phyloP scores from a whole-genome alignment of 108 stramenopile species.

The Epipyxis sp. region DNA sequence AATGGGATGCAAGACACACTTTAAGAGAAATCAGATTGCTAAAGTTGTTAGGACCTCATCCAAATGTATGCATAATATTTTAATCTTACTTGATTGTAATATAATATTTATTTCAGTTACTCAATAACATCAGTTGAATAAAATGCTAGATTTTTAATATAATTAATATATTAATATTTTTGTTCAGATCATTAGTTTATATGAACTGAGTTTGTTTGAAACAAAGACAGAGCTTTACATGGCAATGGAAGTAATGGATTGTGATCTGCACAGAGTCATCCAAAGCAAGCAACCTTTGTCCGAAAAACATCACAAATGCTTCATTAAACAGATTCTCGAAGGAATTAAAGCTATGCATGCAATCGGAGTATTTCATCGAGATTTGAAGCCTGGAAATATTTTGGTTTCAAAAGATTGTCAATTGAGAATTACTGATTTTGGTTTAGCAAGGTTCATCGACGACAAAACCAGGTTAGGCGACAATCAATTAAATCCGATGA shows the following conservation, averaged over 20 bases:
- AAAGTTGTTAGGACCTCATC: slow-evolving; percentile 31
- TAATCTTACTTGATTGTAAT: too few relatives aligned
- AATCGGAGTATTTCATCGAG: slow-evolving; percentile 35
- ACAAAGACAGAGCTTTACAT: slow-evolving; percentile 41
- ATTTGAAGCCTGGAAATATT: slow-evolving; percentile 32
- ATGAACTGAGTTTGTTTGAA: slow-evolving; percentile 4
- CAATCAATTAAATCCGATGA: slow-evolving; percentile 33
- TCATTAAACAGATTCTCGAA: slow-evolving; percentile 43
- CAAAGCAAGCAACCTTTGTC: slow-evolving; percentile 28
- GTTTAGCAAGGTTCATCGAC: slow-evolving; percentile 51
- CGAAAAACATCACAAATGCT: slow-evolving; percentile 45
- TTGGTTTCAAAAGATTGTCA: slow-evolving; percentile 43
- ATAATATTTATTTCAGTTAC: too few relatives aligned
- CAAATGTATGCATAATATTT: slow-evolving; percentile 30
- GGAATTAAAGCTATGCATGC: slow-evolving; percentile 37
- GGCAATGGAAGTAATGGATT: slow-evolving; percentile 50
- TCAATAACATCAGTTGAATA: too few relatives aligned
- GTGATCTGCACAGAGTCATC: slow-evolving; percentile 63
- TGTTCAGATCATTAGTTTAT: slow-evolving; percentile 12
- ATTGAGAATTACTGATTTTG: slow-evolving; percentile 52
- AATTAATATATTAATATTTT: too few relatives aligned
- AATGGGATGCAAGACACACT: slow-evolving; percentile 32
- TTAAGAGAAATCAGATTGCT: slow-evolving; percentile 22
- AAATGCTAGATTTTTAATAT: too few relatives aligned
- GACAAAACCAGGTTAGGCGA: slow-evolving; percentile 26